These are phyloP conservation scores for Castanopsis chinensis DNA, from an alignment of 306 rosid genomes.

Conservation along the genomic window DNA sequence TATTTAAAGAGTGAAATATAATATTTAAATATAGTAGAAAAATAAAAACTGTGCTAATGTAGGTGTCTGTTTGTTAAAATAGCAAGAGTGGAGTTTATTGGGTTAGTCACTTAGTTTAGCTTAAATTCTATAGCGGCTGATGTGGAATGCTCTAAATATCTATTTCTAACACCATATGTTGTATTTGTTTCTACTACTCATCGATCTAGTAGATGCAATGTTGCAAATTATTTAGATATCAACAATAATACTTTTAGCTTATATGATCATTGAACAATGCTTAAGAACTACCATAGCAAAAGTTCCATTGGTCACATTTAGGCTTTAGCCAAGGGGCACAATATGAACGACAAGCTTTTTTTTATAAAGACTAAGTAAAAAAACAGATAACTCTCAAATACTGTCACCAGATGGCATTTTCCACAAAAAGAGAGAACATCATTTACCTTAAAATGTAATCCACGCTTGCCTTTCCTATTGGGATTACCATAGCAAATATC, in stretches of 20 bases:
- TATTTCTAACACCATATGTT: no score
- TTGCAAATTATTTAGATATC: neutral
- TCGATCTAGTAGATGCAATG: neutral
- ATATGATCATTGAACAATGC: neutral
- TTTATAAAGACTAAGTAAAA: neutral
- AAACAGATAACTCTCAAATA: neutral
- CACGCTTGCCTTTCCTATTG: conserved; percentile 47
- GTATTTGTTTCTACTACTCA: neutral
- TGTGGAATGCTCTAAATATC: no score
- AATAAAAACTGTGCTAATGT: no score
- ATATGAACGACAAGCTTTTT: neutral
- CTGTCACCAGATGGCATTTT: neutral
- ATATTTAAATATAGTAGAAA: no score
- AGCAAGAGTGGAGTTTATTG: no score
- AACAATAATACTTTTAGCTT: neutral
- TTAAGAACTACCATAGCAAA: neutral
- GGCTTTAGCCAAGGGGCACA: neutral
- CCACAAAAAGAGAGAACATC: neutral
- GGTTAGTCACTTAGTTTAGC: no score
- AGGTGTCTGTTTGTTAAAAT: no score
- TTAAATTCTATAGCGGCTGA: no score
- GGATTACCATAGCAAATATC: conserved; percentile 91
- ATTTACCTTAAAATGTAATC: conserved; percentile 73
- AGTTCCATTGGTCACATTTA: neutral
- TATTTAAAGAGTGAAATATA: no score